Percentiles rank a stretch among this genome's conserved stretches.
Evolutionary conservation across 2,329 filamentous ascomycete genomes (phyloP).

Genomic region (Lecanoromycetidae sp.): DNA sequence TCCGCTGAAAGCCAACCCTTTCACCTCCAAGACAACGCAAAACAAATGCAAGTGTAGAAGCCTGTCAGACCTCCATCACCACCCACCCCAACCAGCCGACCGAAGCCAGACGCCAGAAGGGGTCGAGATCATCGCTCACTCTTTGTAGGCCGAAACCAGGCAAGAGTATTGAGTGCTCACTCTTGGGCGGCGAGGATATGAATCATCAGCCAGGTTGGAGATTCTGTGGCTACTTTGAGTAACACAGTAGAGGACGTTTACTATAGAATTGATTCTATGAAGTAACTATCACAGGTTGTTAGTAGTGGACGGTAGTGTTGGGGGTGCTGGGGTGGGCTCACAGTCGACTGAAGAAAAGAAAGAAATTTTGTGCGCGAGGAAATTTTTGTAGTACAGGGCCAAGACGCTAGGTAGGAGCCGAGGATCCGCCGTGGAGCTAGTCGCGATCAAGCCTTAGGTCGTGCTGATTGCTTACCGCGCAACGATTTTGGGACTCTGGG

Average conservation of each 20-base stretch:
- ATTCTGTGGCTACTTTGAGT: constrained; percentile 82
- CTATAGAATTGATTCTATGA: constrained; percentile 96
- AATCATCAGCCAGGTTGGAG: constrained; percentile 90
- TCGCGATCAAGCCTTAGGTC: background rate
- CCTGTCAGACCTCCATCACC: constrained; percentile 85
- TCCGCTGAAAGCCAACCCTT: too few relatives aligned
- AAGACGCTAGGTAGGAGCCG: constrained; percentile 5
- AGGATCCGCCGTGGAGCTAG: background rate
- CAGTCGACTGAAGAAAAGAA: constrained; percentile 30
- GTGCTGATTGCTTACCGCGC: too few relatives aligned
- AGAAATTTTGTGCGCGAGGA: background rate
- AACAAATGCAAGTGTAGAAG: too few relatives aligned
- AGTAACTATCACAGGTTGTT: constrained; percentile 24
- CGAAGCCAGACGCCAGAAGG: constrained; percentile 58
- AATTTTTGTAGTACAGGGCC: background rate
- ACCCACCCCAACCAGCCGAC: constrained; percentile 67
- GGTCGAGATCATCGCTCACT: constrained; percentile 93
- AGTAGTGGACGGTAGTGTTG: constrained; percentile 3
- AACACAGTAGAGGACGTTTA: constrained; percentile 87
- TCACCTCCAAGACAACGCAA: too few relatives aligned
- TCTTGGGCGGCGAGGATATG: constrained; percentile 79
- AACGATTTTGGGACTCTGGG: too few relatives aligned
- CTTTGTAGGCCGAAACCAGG: constrained; percentile 46
- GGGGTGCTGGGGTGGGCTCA: constrained; percentile 22
- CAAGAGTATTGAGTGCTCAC: constrained; percentile 53